Conservation (phyloP, 805 yeast genomes). For the Ogataea minuta region DNA sequence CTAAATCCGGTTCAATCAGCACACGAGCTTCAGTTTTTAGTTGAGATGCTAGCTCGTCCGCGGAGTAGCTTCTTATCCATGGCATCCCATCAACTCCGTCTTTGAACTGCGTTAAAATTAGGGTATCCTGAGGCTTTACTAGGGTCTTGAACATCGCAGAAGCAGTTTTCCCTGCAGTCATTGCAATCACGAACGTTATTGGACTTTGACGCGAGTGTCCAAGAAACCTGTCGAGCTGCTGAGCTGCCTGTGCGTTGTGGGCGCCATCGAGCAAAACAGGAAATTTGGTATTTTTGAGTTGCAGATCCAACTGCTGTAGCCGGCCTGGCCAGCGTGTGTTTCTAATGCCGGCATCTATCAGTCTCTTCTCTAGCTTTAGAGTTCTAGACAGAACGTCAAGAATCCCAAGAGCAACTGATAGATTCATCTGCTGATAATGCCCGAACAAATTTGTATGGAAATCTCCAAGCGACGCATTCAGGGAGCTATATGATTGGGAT, state of each 20-base stretch:
- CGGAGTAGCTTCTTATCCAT: constrained; percentile 64
- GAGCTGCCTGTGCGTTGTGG: constrained; percentile 83
- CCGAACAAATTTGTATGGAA: constrained; percentile 62
- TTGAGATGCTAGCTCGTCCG: constrained; percentile 31
- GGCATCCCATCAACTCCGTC: constrained; percentile 83
- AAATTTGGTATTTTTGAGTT: constrained; percentile 25
- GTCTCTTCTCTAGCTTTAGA: constrained; percentile 24
- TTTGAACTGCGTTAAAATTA: constrained; percentile 63
- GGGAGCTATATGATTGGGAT: constrained; percentile 1
- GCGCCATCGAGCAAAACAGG: constrained; percentile 80
- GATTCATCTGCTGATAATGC: constrained; percentile 65
- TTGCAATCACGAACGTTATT: constrained; percentile 63
- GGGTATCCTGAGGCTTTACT: constrained; percentile 47
- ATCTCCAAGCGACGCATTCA: constrained; percentile 13
- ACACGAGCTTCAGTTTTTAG: constrained; percentile 30
- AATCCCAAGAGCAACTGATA: constrained; percentile 64
- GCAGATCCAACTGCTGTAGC: constrained; percentile 51
- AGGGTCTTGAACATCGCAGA: constrained; percentile 50
- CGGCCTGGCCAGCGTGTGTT: constrained; percentile 84
- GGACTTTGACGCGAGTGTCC: constrained; percentile 10
- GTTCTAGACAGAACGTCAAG: constrained; percentile 37
- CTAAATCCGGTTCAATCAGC: constrained; percentile 24
- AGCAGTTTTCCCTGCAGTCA: constrained; percentile 71
- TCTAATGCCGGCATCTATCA: constrained; percentile 50
- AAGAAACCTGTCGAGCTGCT: constrained; percentile 61